Base-by-base conservation (phyloP, 1,284 basidiomycete species). In the Tylopilus sp. region DNA sequence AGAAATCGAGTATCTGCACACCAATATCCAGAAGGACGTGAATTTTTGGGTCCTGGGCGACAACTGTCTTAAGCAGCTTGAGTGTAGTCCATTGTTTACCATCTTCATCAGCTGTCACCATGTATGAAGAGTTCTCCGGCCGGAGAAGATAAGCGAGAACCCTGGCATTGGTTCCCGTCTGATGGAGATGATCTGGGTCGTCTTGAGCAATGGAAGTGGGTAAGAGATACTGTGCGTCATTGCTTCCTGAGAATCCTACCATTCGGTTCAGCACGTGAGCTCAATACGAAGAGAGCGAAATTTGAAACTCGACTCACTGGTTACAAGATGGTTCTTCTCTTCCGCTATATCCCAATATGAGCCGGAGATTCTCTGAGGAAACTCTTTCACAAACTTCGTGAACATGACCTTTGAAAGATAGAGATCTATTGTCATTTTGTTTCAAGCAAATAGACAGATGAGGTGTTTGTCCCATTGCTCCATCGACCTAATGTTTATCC, bases 241-340 rank as follows among this genome's bases (percentile, higher is more conserved):
- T 83, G 1, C 81, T 83, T 9, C 82, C 82, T 41, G 79, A 83
- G 59, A 83, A 84, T 0, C 82, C 82, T 83, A 14, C 17, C 75
- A 19, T 4, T 14, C 7, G 5, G 14, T 17, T 44, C 8, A 45
- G 49, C 22, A 24, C 15, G 15, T 7, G 22, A 29, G n/a, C 29
- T 17, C 15, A 9, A 7, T 7, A 5, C 32, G 8, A 5, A 8
- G 9, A 17, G 32, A 5, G n/a, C 14, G n/a, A 8, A 33, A 33
- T 13, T 5, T 10, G 10, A 31, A 31, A n/a, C n/a, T 10, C 6
- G 3, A 48, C 63, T 50, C 10, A 65, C 63, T 63, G 0, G 58
- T 65, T 11, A 59, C 17, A 1, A 72, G 25, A 32, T 73, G 66
- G 1, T 41, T 41, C 47, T 66, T 75, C 7, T 50, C 50, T 52